Evolutionary conservation across 73 alveolate genomes (phyloP).

Genomic region (Effrenium voratum): DNA sequence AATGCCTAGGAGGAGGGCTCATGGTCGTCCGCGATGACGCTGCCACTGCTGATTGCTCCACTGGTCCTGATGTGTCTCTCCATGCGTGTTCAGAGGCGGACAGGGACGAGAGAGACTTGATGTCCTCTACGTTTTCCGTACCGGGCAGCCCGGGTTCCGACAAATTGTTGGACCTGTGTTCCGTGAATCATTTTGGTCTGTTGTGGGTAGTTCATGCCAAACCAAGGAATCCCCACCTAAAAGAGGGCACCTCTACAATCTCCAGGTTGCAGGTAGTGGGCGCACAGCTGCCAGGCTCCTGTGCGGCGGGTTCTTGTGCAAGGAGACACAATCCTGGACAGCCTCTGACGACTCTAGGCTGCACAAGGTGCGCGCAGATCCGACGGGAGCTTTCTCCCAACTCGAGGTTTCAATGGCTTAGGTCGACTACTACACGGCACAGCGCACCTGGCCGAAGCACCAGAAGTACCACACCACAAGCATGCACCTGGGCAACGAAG

Average conservation of each 20-base stretch:
- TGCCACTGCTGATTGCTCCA: conserved; percentile 19
- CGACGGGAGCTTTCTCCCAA: background rate
- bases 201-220: background rate
- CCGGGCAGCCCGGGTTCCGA: background rate
- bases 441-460: conserved; percentile 84
- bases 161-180: background rate
- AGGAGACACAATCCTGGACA: background rate
- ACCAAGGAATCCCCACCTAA: no score
- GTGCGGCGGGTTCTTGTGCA: conserved; percentile 38
- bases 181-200: background rate
- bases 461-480: conserved; percentile 90
- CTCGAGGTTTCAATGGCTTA: background rate
- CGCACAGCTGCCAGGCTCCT: conserved; percentile 31
- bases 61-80: conserved; percentile 36
- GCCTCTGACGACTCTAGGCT: no score
- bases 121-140: background rate
- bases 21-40: background rate
- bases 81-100: conserved; percentile 33
- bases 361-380: background rate
- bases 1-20: background rate
- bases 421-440: conserved; percentile 77
- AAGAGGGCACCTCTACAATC: no score
- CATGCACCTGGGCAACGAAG: background rate
- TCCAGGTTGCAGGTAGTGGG: no score
- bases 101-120: background rate